These are phyloP conservation scores for Pseudogymnoascus sp. DNA, from an alignment of 2,329 filamentous ascomycete species.

Conservation along the genomic window DNA sequence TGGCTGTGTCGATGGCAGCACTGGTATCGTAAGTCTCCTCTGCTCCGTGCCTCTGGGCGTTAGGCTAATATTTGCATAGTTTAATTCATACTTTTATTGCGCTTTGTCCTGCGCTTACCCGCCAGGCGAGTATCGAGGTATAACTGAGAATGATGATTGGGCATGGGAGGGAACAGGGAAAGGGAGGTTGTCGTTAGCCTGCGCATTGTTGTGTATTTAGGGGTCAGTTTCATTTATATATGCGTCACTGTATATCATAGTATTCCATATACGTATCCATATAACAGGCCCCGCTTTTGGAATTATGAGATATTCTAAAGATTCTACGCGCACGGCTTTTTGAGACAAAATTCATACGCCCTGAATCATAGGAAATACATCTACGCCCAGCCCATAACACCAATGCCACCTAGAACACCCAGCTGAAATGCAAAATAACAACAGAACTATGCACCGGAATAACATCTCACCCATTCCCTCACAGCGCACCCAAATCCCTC, in stretches of 20 bases:
- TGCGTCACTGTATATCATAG: background rate
- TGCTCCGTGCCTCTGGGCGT: background rate
- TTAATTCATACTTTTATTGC: background rate
- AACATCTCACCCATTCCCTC: constrained; percentile 19
- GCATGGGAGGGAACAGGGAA: background rate
- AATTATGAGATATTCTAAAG: background rate
- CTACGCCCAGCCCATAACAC: background rate
- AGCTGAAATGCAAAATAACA: constrained; percentile 1
- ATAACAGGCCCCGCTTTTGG: background rate
- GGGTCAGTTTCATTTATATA: background rate
- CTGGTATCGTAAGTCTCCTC: background rate
- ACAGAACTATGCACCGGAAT: background rate
- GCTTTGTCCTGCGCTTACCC: background rate
- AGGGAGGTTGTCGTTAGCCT: background rate
- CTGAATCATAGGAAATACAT: background rate
- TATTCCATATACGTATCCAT: background rate
- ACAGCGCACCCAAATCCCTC: constrained; percentile 55
- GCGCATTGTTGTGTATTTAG: background rate
- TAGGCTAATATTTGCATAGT: background rate
- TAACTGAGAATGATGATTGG: background rate
- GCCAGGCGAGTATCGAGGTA: background rate
- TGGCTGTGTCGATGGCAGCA: background rate
- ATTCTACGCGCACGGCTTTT: background rate
- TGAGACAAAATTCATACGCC: background rate
- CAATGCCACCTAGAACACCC: background rate